Percentiles rank a stretch among this genome's conserved stretches.
These are phyloP conservation scores for Podaxis pistillaris DNA, from an alignment of 768 basidiomycete species.

Conservation along the genomic window DNA sequence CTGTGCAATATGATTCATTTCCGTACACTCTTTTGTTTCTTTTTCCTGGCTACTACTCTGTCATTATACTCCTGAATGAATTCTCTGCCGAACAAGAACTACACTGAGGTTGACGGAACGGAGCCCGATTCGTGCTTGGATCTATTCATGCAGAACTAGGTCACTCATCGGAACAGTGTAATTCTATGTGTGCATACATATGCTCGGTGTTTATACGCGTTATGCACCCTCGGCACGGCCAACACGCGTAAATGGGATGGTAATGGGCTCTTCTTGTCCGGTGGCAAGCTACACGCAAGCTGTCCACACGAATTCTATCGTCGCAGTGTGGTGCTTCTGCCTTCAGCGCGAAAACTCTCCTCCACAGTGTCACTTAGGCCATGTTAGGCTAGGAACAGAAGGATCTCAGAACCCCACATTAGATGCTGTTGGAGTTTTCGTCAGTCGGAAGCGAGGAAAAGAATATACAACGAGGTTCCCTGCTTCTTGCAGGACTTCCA, in stretches of 20 bases:
- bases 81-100: background rate
- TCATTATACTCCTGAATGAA: background rate
- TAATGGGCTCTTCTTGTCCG: conserved; percentile 3
- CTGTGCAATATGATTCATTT: background rate
- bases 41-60: background rate
- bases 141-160: background rate
- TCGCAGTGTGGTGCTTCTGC: background rate
- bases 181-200: background rate
- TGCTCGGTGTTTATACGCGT: conserved; percentile 12
- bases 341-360: background rate
- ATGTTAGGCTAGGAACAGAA: background rate
- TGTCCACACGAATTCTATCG: background rate
- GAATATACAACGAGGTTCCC: conserved; percentile 11
- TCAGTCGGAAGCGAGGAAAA: conserved; percentile 13
- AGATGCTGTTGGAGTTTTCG: conserved; percentile 5
- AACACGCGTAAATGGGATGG: conserved; percentile 10
- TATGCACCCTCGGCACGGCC: conserved; percentile 13
- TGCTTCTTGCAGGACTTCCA: conserved; percentile 7
- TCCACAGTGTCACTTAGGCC: background rate
- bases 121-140: background rate
- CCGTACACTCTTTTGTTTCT: background rate
- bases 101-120: background rate
- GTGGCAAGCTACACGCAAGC: conserved; percentile 2
- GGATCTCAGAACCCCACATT: background rate
- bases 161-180: background rate